phyloP scores from a whole-genome alignment of 108 stramenopile species.

The Skeletonema costatum region DNA sequence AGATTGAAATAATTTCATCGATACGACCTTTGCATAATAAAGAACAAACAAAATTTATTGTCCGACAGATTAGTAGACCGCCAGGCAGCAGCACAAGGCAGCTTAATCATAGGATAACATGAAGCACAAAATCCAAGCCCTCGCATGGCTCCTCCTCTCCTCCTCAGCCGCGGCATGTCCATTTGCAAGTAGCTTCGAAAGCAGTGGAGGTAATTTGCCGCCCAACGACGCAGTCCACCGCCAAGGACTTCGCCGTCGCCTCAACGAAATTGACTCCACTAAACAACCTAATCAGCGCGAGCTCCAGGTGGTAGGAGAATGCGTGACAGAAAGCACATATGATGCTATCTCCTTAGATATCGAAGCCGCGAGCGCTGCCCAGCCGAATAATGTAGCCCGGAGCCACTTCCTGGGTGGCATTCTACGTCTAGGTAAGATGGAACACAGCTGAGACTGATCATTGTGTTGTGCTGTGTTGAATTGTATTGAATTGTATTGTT shows the following conservation, averaged over 20 bases:
- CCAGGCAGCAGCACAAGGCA: not conserved
- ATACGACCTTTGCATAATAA: too few relatives aligned
- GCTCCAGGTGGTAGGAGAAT: conserved; percentile 1
- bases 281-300: not conserved
- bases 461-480: too few relatives aligned
- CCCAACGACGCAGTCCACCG: not conserved
- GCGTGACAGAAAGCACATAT: conserved; percentile 9
- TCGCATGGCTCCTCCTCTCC: not conserved
- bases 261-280: not conserved
- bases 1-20: too few relatives aligned
- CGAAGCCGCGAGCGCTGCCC: not conserved
- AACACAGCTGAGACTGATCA: not conserved
- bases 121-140: not conserved
- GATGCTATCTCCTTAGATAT: conserved; percentile 32
- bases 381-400: conserved; percentile 8
- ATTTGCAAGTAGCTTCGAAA: not conserved
- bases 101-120: not conserved
- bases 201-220: not conserved
- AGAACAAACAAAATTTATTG: too few relatives aligned
- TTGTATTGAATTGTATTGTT: not conserved
- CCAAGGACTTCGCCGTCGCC: conserved; percentile 3
- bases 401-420: conserved; percentile 41
- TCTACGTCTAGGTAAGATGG: conserved; percentile 20
- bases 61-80: too few relatives aligned
- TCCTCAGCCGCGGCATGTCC: not conserved